These are phyloP conservation scores for Jackrogersella minutella DNA, from an alignment of 495 filamentous ascomycete genomes.

Conservation along the genomic window DNA sequence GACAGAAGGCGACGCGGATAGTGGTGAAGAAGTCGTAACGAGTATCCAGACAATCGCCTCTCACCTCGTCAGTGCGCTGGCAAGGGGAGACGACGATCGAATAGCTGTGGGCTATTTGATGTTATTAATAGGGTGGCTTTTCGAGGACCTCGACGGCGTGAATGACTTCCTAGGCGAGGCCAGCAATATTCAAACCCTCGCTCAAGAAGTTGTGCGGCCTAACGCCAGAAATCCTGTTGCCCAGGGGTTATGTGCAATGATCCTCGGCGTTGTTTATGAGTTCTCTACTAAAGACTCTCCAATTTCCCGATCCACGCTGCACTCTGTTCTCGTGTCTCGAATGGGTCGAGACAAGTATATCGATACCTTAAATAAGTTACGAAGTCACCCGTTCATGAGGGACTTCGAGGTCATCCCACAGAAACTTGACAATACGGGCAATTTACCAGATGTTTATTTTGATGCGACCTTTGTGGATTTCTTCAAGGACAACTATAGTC, in stretches of 20 bases:
- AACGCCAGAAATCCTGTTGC: slow-evolving; percentile 72
- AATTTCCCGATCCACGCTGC: slow-evolving; percentile 80
- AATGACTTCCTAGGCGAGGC: slow-evolving; percentile 95
- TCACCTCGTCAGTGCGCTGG: slow-evolving; percentile 78
- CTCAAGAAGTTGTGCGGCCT: slow-evolving; percentile 66
- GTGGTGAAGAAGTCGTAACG: slow-evolving; percentile 93
- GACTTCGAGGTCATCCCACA: slow-evolving; percentile 91
- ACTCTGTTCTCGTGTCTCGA: slow-evolving; percentile 78
- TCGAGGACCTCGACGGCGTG: slow-evolving; percentile 88
- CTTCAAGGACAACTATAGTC: slow-evolving; percentile 93
- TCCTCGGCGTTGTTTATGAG: slow-evolving; percentile 92
- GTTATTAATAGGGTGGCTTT: slow-evolving; percentile 92
- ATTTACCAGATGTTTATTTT: slow-evolving; percentile 83
- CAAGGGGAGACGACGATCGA: slow-evolving; percentile 79
- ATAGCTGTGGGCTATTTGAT: slow-evolving; percentile 88
- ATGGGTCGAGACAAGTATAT: slow-evolving; percentile 90
- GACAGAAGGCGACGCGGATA: slow-evolving; percentile 86
- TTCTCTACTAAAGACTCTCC: slow-evolving; percentile 98
- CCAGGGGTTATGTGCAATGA: slow-evolving; percentile 81
- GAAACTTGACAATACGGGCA: slow-evolving; percentile 62
- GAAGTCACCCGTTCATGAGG: slow-evolving; percentile 81
- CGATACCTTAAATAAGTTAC: slow-evolving; percentile 79
- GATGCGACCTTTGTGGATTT: slow-evolving; percentile 91
- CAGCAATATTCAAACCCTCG: slow-evolving; percentile 86
- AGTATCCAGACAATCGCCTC: slow-evolving; percentile 87